phyloP scores from a whole-genome alignment of 2,329 filamentous ascomycete genomes.

The Didymella glomerata region DNA sequence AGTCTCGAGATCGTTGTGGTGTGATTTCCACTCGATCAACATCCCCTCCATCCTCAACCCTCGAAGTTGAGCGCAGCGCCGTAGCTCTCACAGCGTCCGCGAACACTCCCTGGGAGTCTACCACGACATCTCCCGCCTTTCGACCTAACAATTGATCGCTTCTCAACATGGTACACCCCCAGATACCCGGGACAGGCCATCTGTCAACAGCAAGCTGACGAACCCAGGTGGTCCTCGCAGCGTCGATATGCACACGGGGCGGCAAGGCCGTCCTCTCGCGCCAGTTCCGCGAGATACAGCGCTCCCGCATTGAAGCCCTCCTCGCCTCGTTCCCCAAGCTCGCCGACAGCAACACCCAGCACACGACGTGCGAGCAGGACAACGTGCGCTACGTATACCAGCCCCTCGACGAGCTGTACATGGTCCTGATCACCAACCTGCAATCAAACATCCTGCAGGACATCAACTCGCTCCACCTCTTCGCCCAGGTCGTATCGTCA shows the following conservation, averaged over 20 bases:
- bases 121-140: no score
- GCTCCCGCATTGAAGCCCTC: conserved; percentile 94
- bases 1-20: neutral
- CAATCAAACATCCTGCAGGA: conserved; percentile 99
- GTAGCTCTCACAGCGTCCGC: conserved; percentile 9
- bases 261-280: conserved; percentile 98
- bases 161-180: conserved; percentile 41
- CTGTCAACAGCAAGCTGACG: conserved; percentile 33
- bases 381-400: conserved; percentile 99
- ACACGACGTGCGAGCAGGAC: conserved; percentile 98
- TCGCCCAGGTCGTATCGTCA: conserved; percentile 95
- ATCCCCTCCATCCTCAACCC: conserved; percentile 23
- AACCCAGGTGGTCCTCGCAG: conserved; percentile 90
- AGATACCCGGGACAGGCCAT: neutral
- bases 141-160: conserved; percentile 19
- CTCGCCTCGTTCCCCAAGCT: conserved; percentile 98
- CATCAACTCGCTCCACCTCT: conserved; percentile 97
- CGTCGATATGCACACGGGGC: conserved; percentile 97
- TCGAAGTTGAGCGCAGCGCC: conserved; percentile 9
- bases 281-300: conserved; percentile 96
- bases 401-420: conserved; percentile 98
- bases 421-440: conserved; percentile 98
- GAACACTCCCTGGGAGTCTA: neutral
- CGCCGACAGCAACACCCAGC: conserved; percentile 92
- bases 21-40: conserved; percentile 9